Base-by-base conservation (phyloP, 2,329 filamentous ascomycete species). In the Aspergillus hiratsukae region DNA sequence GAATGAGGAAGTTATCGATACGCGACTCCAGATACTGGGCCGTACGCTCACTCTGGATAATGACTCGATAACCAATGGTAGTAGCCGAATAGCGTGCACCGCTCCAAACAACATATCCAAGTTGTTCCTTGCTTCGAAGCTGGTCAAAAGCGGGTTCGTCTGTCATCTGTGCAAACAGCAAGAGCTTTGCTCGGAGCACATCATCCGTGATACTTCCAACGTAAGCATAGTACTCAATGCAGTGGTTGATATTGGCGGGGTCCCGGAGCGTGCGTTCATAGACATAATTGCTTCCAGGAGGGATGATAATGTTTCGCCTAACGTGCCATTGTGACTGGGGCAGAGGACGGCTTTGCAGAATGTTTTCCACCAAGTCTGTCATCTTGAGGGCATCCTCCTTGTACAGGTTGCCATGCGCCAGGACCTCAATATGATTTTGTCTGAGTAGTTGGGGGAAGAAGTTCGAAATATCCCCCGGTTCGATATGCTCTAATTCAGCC, bases 81-180 rank as follows among this genome's bases (percentile, higher is more conserved):
- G 89, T 91, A n/a, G 85, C 78, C 54, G 88, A 85, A 52, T 83
- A 82, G 41, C 87, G 81, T 10, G 86, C 81, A 28, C 91, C 90
- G 50, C 89, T 93, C 75, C 93, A 96, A 0, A 99, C 93, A 53
- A 99, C 90, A 66, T 99, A 99, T 11, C 94, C 94, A 6, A 99
- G 87, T 75, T 99, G 93, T 73, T 99, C 93, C 75, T 97, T 97
- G 46, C 94, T 97, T 51, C 94, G 86, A 7, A 99, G 81, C 72
- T 96, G 91, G 74, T 99, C 91, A 69, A 97, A 99, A 8, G 89
- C 89, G 3, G 92, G 92, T 76, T 99, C 94, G 55, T 96, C 89
- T 0, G 91, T 87, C 76, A 99, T 89, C 74, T 97, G 94, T 27
- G 90, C 88, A 45, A 97, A 82, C 5, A 99, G 81, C 45, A 95